Evolutionary conservation across 2,329 filamentous ascomycete species (phyloP).

Genomic region (Monilinia fructicola): DNA sequence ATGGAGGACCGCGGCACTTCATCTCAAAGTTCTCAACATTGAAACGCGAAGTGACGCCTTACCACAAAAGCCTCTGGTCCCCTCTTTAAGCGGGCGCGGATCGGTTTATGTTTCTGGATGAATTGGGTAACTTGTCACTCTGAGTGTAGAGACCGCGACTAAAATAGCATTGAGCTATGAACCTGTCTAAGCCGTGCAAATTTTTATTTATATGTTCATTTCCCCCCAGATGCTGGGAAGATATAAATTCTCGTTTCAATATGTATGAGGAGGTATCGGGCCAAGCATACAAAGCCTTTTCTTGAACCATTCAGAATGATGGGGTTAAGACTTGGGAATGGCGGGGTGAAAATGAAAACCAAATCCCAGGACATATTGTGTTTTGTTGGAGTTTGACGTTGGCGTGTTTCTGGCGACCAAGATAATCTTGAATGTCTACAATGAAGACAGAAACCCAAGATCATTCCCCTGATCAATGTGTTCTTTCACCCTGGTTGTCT

Average conservation of each 20-base stretch:
- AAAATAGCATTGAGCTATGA: neutral
- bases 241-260: neutral
- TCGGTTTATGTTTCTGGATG: neutral
- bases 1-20: neutral
- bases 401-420: neutral
- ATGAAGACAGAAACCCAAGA: neutral
- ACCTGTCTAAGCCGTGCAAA: neutral
- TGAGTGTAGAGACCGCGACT: neutral
- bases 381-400: slow-evolving; percentile 10
- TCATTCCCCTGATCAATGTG: neutral
- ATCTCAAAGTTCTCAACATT: neutral
- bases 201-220: neutral
- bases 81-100: neutral
- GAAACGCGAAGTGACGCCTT: neutral
- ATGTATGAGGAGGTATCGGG: neutral
- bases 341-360: neutral
- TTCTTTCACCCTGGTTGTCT: neutral
- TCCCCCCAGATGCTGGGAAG: neutral
- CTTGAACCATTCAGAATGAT: slow-evolving; percentile 12
- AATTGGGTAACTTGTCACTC: neutral
- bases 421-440: neutral
- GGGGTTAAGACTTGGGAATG: neutral
- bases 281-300: neutral
- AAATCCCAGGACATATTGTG: neutral
- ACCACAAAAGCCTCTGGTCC: neutral